Percentiles rank a stretch among this genome's conserved stretches.
These are phyloP conservation scores for Backusella circina DNA, from an alignment of 192 early-diverging fungal genomes.

Conservation along the genomic window DNA sequence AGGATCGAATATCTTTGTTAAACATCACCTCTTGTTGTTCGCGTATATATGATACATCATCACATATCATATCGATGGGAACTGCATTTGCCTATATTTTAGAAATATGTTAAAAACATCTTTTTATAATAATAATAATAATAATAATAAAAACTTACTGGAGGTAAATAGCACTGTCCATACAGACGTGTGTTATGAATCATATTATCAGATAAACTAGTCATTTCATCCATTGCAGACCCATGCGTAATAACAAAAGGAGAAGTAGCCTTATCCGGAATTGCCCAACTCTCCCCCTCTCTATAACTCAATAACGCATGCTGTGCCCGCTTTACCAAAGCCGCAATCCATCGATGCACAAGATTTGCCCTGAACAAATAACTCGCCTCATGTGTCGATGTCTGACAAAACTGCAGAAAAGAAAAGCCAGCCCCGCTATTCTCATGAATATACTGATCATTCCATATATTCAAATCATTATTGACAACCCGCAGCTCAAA, in stretches of 20 bases:
- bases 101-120: not conserved
- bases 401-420: slow-evolving; percentile 54
- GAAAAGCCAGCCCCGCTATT: slow-evolving; percentile 50
- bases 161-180: slow-evolving; percentile 35
- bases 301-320: slow-evolving; percentile 30
- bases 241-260: slow-evolving; percentile 18
- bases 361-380: slow-evolving; percentile 36
- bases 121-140: not conserved
- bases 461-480: slow-evolving; percentile 56
- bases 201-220: slow-evolving; percentile 28
- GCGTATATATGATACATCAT: slow-evolving; percentile 55
- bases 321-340: slow-evolving; percentile 30
- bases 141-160: slow-evolving; percentile 15
- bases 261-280: slow-evolving; percentile 19
- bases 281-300: slow-evolving; percentile 13
- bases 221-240: slow-evolving; percentile 21
- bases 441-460: slow-evolving; percentile 47
- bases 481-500: slow-evolving; percentile 40
- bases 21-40: slow-evolving; percentile 50
- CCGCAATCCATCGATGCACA: slow-evolving; percentile 38
- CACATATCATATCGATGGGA: slow-evolving; percentile 58
- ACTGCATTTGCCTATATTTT: slow-evolving; percentile 51
- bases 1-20: slow-evolving; percentile 34
- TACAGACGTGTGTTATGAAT: slow-evolving; percentile 5
- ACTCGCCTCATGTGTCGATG: slow-evolving; percentile 40